phyloP scores from a whole-genome alignment of 768 basidiomycete species.

The Megacollybia marginata region DNA sequence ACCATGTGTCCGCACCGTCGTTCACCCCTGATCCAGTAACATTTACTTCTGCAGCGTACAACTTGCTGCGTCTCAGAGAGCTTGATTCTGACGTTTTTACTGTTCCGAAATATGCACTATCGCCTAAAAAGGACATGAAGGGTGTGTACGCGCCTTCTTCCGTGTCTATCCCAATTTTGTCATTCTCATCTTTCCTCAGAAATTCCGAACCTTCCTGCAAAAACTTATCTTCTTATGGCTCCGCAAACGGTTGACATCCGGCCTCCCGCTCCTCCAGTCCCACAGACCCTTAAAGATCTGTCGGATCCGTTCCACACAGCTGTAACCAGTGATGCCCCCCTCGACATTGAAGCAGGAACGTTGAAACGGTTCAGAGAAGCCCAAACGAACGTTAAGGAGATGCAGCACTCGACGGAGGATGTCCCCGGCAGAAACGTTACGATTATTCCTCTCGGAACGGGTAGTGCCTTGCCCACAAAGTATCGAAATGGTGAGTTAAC shows the following conservation, averaged over 20 bases:
- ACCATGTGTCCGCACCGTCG: slow-evolving; percentile 63
- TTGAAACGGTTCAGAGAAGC: slow-evolving; percentile 34
- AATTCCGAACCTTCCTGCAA: slow-evolving; percentile 40
- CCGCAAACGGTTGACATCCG: slow-evolving; percentile 37
- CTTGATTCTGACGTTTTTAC: slow-evolving; percentile 72
- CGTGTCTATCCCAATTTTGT: not conserved
- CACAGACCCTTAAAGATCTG: slow-evolving; percentile 10
- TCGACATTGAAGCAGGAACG: slow-evolving; percentile 22
- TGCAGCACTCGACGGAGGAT: slow-evolving; percentile 4
- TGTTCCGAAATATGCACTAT: slow-evolving; percentile 46
- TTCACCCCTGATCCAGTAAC: slow-evolving; percentile 58
- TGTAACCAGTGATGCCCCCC: slow-evolving; percentile 11
- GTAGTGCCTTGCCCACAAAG: slow-evolving; percentile 77
- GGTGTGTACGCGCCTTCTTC: slow-evolving; percentile 18
- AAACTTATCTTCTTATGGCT: slow-evolving; percentile 33
- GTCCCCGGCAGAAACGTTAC: not conserved
- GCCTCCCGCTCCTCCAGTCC: slow-evolving; percentile 35
- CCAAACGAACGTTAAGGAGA: slow-evolving; percentile 21
- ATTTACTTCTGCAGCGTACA: slow-evolving; percentile 67
- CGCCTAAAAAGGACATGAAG: slow-evolving; percentile 31
- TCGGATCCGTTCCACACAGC: slow-evolving; percentile 34
- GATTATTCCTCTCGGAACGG: slow-evolving; percentile 80
- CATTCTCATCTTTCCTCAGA: slow-evolving; percentile 13
- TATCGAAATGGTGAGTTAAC: slow-evolving; percentile 71
- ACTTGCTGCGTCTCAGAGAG: slow-evolving; percentile 63